Evolutionary conservation across 768 basidiomycete species (phyloP).

Genomic region (Podaxis rugospora): DNA sequence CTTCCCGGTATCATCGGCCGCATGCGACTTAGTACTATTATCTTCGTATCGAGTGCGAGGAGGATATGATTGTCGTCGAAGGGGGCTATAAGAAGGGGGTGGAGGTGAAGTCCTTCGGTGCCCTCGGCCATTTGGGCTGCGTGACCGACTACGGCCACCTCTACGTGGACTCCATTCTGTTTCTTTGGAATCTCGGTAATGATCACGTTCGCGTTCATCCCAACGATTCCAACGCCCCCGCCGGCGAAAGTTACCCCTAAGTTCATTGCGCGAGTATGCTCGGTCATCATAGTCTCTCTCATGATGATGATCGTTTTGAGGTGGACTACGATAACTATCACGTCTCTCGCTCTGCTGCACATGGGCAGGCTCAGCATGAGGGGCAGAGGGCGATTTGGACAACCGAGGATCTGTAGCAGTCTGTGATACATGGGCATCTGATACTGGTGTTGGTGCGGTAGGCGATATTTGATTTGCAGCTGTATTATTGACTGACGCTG

Average conservation of each 20-base stretch:
- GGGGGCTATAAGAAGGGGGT: slow-evolving; percentile 48
- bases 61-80: slow-evolving; percentile 38
- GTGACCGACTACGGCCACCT: slow-evolving; percentile 62
- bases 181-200: slow-evolving; percentile 36
- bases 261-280: slow-evolving; percentile 45
- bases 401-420: slow-evolving; percentile 8
- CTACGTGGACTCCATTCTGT: slow-evolving; percentile 36
- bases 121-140: slow-evolving; percentile 65
- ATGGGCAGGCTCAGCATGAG: not conserved
- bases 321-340: slow-evolving; percentile 44
- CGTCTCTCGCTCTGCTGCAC: slow-evolving; percentile 19
- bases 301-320: slow-evolving; percentile 39
- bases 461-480: slow-evolving; percentile 1
- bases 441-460: slow-evolving; percentile 1
- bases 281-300: slow-evolving; percentile 50
- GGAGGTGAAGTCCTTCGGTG: slow-evolving; percentile 44
- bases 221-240: slow-evolving; percentile 45
- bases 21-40: slow-evolving; percentile 14
- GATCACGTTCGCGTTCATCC: slow-evolving; percentile 59
- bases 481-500: slow-evolving; percentile 6
- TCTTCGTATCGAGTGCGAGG: slow-evolving; percentile 21
- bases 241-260: slow-evolving; percentile 51
- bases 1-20: slow-evolving; percentile 34
- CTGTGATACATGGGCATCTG: slow-evolving; percentile 9
- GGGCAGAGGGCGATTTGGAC: slow-evolving; percentile 18